Percentiles rank a stretch among this genome's conserved stretches.
Evolutionary conservation across 805 yeast species (phyloP).

Genomic region (Wickerhamiella alocasiicola): DNA sequence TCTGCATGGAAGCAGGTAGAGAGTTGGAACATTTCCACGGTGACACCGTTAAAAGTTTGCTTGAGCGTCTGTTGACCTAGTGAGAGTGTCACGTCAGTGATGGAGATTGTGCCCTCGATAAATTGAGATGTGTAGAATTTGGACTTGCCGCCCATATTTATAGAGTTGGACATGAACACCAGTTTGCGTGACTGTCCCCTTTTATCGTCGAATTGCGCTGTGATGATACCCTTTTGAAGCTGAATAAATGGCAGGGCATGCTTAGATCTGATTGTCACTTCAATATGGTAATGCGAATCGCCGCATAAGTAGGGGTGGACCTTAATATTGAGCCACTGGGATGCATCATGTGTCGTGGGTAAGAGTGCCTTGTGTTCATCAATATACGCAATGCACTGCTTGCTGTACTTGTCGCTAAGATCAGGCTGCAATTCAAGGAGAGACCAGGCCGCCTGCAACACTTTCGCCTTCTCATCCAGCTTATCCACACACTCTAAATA

Average conservation of each 20-base stretch:
- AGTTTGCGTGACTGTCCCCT: constrained; percentile 9
- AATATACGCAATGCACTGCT: constrained; percentile 18
- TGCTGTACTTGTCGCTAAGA: constrained; percentile 17
- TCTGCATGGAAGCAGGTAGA: constrained; percentile 20
- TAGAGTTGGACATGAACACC: constrained; percentile 10
- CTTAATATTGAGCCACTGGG: constrained; percentile 29
- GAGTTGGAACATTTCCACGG: constrained; percentile 19
- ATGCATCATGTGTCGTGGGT: constrained; percentile 25
- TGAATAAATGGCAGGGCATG: constrained; percentile 22
- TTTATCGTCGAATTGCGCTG: constrained; percentile 11
- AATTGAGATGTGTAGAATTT: constrained; percentile 22
- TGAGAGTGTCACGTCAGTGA: constrained; percentile 22
- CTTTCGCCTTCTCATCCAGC: constrained; percentile 20
- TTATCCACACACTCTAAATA: constrained; percentile 51
- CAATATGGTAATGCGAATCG: constrained; percentile 30
- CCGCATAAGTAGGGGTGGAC: constrained; percentile 32
- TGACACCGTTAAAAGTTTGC: neutral
- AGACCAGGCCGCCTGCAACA: constrained; percentile 24
- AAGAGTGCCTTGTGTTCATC: constrained; percentile 16
- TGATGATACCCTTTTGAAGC: constrained; percentile 18
- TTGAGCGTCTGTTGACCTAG: constrained; percentile 11
- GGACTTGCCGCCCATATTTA: neutral
- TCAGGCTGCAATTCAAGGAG: constrained; percentile 20
- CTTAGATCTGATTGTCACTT: constrained; percentile 27
- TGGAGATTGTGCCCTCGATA: constrained; percentile 29